Percentiles rank a stretch among this genome's conserved stretches.
phyloP scores from a whole-genome alignment of 352 stramenopile species.

The Globisporangium megalacanthum region DNA sequence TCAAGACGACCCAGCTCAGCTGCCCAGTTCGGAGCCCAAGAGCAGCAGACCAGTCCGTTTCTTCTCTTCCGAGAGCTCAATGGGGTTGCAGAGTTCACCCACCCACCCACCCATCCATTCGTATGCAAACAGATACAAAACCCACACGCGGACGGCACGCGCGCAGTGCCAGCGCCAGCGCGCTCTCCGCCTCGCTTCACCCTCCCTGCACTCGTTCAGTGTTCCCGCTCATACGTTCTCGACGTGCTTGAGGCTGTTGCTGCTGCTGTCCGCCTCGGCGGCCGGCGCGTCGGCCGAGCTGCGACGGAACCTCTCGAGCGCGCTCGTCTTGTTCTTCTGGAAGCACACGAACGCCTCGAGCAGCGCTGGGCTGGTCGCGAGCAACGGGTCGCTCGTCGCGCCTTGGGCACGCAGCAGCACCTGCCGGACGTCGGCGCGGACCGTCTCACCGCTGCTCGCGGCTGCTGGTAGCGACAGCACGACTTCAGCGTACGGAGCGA shows the following conservation, averaged over 20 bases:
- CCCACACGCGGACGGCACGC: not conserved
- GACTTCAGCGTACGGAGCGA: conserved; percentile 72
- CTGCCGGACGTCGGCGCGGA: conserved; percentile 37
- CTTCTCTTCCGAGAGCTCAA: no score
- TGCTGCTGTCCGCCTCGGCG: conserved; percentile 26
- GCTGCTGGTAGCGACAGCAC: conserved; percentile 62
- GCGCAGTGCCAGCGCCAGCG: not conserved
- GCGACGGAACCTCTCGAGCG: conserved; percentile 71
- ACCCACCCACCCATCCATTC: not conserved
- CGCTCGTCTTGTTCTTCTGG: conserved; percentile 76
- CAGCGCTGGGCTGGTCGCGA: conserved; percentile 45
- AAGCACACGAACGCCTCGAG: conserved; percentile 77
- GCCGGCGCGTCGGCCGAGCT: conserved; percentile 18
- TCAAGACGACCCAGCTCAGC: not conserved
- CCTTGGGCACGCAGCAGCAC: conserved; percentile 61
- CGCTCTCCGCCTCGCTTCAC: not conserved
- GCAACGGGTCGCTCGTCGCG: conserved; percentile 25
- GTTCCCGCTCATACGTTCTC: conserved; percentile 42
- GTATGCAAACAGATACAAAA: conserved; percentile 7
- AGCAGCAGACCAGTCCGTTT: no score
- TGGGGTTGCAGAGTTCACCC: not conserved
- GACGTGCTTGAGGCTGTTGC: conserved; percentile 60
- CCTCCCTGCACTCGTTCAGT: no score
- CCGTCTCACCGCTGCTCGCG: conserved; percentile 50
- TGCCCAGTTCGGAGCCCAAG: no score